These are phyloP conservation scores for Blastobotrys ciferrii DNA, from an alignment of 1,139 yeast species.

Conservation along the genomic window DNA sequence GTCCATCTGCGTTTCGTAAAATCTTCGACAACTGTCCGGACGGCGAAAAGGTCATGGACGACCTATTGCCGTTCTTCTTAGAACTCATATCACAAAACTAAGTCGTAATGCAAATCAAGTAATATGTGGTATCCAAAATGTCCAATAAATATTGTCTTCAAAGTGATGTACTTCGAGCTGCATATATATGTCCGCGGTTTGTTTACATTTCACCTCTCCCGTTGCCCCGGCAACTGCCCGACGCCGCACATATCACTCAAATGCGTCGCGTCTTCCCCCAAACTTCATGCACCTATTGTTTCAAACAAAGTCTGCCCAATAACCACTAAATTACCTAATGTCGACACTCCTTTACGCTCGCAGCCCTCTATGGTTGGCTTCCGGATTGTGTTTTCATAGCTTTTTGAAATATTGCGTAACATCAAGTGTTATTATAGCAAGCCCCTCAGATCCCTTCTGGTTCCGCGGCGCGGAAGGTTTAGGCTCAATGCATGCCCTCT, in stretches of 20 bases:
- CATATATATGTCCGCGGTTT: neutral
- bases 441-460: no score
- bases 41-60: slow-evolving; percentile 19
- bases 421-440: no score
- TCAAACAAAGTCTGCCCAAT: no score
- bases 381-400: no score
- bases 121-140: neutral
- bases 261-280: no score
- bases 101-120: neutral
- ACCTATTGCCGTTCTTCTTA: slow-evolving; percentile 1
- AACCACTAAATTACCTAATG: no score
- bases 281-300: no score
- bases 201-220: neutral
- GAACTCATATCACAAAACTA: neutral
- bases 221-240: slow-evolving; percentile 8
- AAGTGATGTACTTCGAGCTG: slow-evolving; percentile 3
- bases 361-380: no score
- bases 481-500: no score
- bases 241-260: neutral
- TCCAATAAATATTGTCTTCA: neutral
- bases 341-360: no score
- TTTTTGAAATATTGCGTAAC: no score
- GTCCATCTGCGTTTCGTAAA: slow-evolving; percentile 7
- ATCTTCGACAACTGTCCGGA: slow-evolving; percentile 15
- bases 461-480: no score